These are phyloP conservation scores for Coccinonectria pachysandricola DNA, from an alignment of 2,329 filamentous ascomycete genomes.

Conservation along the genomic window DNA sequence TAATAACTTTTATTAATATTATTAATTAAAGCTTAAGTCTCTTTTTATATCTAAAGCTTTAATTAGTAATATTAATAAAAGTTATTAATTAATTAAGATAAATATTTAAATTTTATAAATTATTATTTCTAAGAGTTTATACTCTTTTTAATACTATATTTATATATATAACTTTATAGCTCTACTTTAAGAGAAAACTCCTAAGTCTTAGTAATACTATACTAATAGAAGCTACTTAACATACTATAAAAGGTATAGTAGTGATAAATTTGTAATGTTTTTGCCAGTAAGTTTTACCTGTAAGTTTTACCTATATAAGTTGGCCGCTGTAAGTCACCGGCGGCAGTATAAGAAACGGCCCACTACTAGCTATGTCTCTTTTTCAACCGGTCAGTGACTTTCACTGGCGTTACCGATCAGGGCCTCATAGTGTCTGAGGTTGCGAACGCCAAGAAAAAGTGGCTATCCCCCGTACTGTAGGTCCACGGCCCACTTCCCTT, in stretches of 20 bases:
- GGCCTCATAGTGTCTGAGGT: no score
- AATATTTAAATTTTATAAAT: conserved; percentile 1
- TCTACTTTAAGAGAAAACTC: conserved; percentile 1
- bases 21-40: no score
- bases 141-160: not conserved
- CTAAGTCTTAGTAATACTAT: conserved; percentile 2
- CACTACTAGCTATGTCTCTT: no score
- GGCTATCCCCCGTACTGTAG: not conserved
- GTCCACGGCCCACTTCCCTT: not conserved
- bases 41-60: conserved; percentile 1
- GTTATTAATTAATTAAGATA: conserved; percentile 2
- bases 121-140: conserved; percentile 1
- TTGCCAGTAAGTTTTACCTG: no score
- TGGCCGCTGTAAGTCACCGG: no score
- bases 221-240: conserved; percentile 1
- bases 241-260: no score
- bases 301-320: no score
- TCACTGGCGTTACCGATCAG: conserved; percentile 1
- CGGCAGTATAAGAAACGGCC: no score
- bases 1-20: conserved; percentile 1
- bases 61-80: conserved; percentile 1
- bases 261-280: no score
- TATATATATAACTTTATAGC: conserved; percentile 2
- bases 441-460: no score
- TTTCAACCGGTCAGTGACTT: no score